Base-by-base conservation (phyloP, 768 basidiomycete genomes). In the Multifurca ochricompacta region DNA sequence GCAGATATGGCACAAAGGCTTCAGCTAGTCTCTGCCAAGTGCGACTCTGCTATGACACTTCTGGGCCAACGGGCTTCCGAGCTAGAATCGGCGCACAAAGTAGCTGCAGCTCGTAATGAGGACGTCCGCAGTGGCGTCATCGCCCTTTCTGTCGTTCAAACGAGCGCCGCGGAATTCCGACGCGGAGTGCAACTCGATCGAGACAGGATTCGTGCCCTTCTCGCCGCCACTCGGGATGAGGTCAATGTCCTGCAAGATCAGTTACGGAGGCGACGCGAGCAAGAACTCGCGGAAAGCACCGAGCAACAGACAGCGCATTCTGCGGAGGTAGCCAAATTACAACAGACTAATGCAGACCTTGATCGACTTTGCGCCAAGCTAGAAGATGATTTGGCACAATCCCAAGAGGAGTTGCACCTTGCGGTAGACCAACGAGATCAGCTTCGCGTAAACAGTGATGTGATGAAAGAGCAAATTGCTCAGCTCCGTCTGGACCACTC, bases 361-460 rank as follows among this genome's bases (percentile, higher is more conserved):
- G 51, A 53, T 42, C 48, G 39, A 8, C 36, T 28, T 6, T 34
- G 50, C 13, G 23, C 31, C 21, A 42, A 60, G 32, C 27, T 61
- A 32, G 53, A 60, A 34, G 46, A 44, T 10, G 59, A 65, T 37
- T 59, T 69, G n/a, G 59, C 30, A 14, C 45, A 40, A 32, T 52
- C 58, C 10, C 59, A 58, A 49, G 39, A 62, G 36, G 61, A 63
- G 37, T 60, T 65, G 8, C 59, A 61, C 35, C 36, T 47, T 21
- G 43, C 47, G 34, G 13, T 52, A 16, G 58, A 45, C 27, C 56
- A 61, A 39, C 39, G 51, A 32, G 34, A 50, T 27, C 37, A 58
- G 53, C 47, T 44, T 52, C 18, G 44, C n/a, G 35, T 44, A 13
- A 40, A 49, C n/a, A 44, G 5, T 6, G 54, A 35, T 18, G 51